These are phyloP conservation scores for Tremella fuciformis DNA, from an alignment of 768 basidiomycete genomes.

Conservation along the genomic window DNA sequence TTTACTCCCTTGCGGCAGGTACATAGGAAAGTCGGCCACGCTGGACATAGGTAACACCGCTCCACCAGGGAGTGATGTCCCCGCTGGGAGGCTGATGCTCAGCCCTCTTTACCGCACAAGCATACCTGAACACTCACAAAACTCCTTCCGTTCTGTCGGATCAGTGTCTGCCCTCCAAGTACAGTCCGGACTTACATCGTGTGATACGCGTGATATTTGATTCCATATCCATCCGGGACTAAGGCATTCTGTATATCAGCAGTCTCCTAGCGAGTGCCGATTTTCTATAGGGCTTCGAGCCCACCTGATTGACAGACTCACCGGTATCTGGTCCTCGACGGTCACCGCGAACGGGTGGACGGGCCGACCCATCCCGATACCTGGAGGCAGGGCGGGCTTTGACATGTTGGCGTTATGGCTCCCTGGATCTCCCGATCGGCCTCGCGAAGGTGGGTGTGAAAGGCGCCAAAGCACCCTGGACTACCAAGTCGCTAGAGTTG, in stretches of 20 bases:
- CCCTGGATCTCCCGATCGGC: too few relatives aligned
- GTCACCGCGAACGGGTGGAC: conserved; percentile 48
- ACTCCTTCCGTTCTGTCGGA: conserved; percentile 43
- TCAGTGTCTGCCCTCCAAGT: not conserved
- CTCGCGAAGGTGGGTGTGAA: too few relatives aligned
- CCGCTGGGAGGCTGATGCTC: conserved; percentile 32
- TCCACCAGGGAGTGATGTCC: conserved; percentile 43
- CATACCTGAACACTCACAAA: conserved; percentile 28
- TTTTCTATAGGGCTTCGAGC: not conserved
- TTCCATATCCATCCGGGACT: conserved; percentile 47
- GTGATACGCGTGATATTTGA: conserved; percentile 50
- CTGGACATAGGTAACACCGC: conserved; percentile 46
- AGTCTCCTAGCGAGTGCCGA: not conserved
- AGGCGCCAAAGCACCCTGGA: too few relatives aligned
- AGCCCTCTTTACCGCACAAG: not conserved
- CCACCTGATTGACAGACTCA: conserved; percentile 15
- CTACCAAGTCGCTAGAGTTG: too few relatives aligned
- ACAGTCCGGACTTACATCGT: conserved; percentile 36
- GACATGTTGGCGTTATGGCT: conserved; percentile 9
- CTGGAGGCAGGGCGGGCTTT: conserved; percentile 30
- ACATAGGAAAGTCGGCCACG: conserved; percentile 46
- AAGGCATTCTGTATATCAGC: conserved; percentile 40
- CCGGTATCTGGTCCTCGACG: conserved; percentile 41
- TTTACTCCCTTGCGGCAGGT: conserved; percentile 41
- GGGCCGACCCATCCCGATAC: conserved; percentile 40